These are phyloP conservation scores for Xylaria sp. DNA, from an alignment of 2,329 filamentous ascomycete species.

Conservation along the genomic window DNA sequence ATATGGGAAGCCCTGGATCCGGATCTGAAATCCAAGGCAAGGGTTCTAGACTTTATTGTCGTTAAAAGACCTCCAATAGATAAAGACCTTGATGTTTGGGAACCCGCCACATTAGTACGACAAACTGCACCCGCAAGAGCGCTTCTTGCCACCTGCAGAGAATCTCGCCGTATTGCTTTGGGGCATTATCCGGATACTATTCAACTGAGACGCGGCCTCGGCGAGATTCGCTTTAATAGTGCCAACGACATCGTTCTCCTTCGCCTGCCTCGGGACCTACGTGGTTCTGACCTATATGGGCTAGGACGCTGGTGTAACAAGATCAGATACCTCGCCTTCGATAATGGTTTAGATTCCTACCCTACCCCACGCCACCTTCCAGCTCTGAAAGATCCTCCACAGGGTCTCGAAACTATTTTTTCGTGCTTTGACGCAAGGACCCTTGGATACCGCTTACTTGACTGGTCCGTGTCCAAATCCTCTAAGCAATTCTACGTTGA, in stretches of 20 bases:
- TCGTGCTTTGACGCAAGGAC: constrained; percentile 18
- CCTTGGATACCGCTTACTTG: constrained; percentile 9
- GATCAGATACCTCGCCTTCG: constrained; percentile 41
- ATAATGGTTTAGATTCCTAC: not conserved
- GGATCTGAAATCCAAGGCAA: constrained; percentile 44
- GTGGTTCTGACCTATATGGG: not conserved
- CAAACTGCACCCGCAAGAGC: constrained; percentile 48
- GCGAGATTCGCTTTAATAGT: constrained; percentile 46
- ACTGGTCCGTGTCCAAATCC: constrained; percentile 44
- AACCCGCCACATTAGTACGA: constrained; percentile 39
- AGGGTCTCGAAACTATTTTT: constrained; percentile 38
- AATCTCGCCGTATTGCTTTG: constrained; percentile 50
- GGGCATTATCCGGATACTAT: constrained; percentile 49
- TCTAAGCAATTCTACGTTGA: constrained; percentile 39
- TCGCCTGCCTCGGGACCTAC: not conserved
- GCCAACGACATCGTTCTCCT: constrained; percentile 46
- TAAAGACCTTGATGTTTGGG: constrained; percentile 30
- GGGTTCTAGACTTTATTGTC: constrained; percentile 40
- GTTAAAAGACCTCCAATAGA: not conserved
- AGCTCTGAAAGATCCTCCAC: not conserved
- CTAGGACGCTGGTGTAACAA: constrained; percentile 9
- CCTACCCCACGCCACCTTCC: not conserved
- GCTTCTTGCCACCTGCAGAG: constrained; percentile 46
- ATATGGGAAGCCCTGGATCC: constrained; percentile 52
- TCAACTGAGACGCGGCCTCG: constrained; percentile 27